phyloP scores from a whole-genome alignment of 495 filamentous ascomycete species.

The Cenococcum geophilum region DNA sequence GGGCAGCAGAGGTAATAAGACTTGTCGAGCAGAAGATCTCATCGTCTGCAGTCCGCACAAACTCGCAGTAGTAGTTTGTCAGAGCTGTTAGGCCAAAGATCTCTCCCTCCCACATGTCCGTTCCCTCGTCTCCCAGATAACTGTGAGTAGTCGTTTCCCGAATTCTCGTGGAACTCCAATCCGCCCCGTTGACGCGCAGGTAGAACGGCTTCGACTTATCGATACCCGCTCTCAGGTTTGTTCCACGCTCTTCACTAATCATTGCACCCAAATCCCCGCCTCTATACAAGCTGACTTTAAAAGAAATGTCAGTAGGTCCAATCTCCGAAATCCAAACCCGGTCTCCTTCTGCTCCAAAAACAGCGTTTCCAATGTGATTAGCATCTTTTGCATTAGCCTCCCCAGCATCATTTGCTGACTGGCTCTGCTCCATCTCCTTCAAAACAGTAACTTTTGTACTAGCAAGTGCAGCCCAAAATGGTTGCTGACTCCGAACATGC shows the following conservation, averaged over 20 bases:
- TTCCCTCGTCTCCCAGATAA: constrained; percentile 49
- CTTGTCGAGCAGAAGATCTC: constrained; percentile 69
- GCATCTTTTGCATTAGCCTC: constrained; percentile 70
- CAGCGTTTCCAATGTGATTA: constrained; percentile 71
- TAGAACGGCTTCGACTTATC: constrained; percentile 72
- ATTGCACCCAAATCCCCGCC: constrained; percentile 8
- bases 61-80: constrained; percentile 80
- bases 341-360: constrained; percentile 63
- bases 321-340: constrained; percentile 86
- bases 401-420: constrained; percentile 65
- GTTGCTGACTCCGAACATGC: constrained; percentile 81
- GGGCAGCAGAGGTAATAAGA: constrained; percentile 70
- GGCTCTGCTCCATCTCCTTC: constrained; percentile 85
- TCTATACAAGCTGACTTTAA: constrained; percentile 44
- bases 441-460: constrained; percentile 91
- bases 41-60: constrained; percentile 67
- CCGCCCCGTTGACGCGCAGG: constrained; percentile 79
- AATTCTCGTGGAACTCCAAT: constrained; percentile 80
- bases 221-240: constrained; percentile 36
- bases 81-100: constrained; percentile 82
- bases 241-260: constrained; percentile 22
- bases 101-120: constrained; percentile 65
- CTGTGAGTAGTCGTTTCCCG: constrained; percentile 41
- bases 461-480: constrained; percentile 88
- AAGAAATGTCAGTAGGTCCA: constrained; percentile 73